phyloP scores from a whole-genome alignment of 169 alveolate genomes.

The Perkinsus olseni region DNA sequence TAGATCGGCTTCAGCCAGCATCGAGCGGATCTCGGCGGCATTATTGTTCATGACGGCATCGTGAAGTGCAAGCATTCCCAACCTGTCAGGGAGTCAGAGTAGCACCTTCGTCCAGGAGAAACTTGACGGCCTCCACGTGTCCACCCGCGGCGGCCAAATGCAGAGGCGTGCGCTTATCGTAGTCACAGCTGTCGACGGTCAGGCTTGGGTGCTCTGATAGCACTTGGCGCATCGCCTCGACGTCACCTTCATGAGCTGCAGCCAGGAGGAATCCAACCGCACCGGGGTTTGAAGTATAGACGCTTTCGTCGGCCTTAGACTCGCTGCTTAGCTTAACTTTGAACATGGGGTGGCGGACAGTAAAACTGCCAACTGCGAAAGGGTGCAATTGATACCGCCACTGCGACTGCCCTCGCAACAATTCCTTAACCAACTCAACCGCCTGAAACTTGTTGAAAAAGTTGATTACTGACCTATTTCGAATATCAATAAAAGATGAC shows the following conservation, averaged over 20 bases:
- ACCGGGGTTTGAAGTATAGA: background rate
- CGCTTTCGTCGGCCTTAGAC: background rate
- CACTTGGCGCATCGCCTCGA: background rate
- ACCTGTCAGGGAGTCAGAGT: background rate
- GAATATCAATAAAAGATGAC: background rate
- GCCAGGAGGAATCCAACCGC: background rate
- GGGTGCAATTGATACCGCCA: background rate
- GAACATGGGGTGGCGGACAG: background rate
- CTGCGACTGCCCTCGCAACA: background rate
- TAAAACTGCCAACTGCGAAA: background rate
- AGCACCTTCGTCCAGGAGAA: constrained; percentile 2
- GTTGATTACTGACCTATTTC: background rate
- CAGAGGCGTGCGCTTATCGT: constrained; percentile 15
- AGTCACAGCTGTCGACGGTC: constrained; percentile 1
- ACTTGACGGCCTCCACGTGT: background rate
- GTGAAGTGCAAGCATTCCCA: constrained; percentile 14
- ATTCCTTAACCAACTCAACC: background rate
- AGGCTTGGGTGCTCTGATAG: background rate
- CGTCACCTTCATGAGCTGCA: background rate
- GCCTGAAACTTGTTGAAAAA: background rate
- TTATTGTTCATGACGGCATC: constrained; percentile 4
- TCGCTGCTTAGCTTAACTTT: background rate
- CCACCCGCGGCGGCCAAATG: constrained; percentile 11
- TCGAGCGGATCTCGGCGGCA: background rate
- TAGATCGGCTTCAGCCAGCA: background rate